A percentile compares a stretch with the other conserved stretches of the same genome.
phyloP scores from a whole-genome alignment of 768 basidiomycete species.

The Pleurotus salmoneostramineus region DNA sequence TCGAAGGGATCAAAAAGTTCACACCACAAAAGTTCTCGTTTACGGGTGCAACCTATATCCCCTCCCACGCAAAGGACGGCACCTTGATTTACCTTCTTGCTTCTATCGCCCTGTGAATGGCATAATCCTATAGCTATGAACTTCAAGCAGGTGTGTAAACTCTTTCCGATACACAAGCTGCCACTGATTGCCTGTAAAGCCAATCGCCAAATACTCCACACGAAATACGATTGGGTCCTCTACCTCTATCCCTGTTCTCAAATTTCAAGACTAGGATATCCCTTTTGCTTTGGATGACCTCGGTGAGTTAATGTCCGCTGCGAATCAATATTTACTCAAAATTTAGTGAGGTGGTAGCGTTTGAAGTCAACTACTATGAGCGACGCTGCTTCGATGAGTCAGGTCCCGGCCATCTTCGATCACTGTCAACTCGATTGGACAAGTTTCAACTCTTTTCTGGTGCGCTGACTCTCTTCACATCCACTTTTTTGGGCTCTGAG shows the following conservation, averaged over 20 bases:
- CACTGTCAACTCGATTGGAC: too few relatives aligned
- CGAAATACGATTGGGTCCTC: conserved; percentile 66
- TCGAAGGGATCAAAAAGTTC: conserved; percentile 25
- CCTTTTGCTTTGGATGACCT: conserved; percentile 41
- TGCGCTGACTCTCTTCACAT: too few relatives aligned
- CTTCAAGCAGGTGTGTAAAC: conserved; percentile 47
- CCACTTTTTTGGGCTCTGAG: too few relatives aligned
- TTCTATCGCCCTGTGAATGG: conserved; percentile 47
- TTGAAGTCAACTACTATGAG: too few relatives aligned
- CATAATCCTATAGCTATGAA: conserved; percentile 61
- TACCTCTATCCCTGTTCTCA: conserved; percentile 56
- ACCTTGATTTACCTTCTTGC: conserved; percentile 59
- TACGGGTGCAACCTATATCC: conserved; percentile 60
- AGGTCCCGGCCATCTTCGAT: too few relatives aligned
- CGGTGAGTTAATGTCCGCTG: conserved; percentile 29
- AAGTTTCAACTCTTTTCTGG: too few relatives aligned
- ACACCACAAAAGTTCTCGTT: conserved; percentile 53
- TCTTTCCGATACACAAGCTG: not conserved
- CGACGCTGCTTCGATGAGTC: too few relatives aligned
- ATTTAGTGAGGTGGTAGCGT: too few relatives aligned
- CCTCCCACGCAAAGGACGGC: conserved; percentile 61
- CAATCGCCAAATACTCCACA: conserved; percentile 62
- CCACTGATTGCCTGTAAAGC: conserved; percentile 28
- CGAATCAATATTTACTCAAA: not conserved
- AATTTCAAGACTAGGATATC: conserved; percentile 48